Evolutionary conservation across 192 early-diverging fungal species (phyloP).

Genomic region (Coemansia sp.): DNA sequence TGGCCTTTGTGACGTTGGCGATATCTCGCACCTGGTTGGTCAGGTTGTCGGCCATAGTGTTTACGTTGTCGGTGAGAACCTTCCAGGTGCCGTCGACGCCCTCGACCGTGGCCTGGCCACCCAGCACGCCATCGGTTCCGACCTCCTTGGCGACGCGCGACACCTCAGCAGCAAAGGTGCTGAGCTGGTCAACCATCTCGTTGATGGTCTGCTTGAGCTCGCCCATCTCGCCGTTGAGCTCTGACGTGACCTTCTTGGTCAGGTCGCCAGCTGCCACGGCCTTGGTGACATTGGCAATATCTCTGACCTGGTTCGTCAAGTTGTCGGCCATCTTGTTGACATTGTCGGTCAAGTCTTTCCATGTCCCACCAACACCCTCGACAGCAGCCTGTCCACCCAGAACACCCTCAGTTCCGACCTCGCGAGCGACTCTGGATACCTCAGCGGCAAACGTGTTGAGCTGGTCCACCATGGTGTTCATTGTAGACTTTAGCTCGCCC

Average conservation of each 20-base stretch:
- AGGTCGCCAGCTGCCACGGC: slow-evolving; percentile 56
- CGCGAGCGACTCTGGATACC: slow-evolving; percentile 53
- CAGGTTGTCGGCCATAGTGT: slow-evolving; percentile 55
- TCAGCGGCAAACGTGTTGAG: slow-evolving; percentile 52
- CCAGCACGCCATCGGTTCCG: slow-evolving; percentile 56
- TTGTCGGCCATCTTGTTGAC: slow-evolving; percentile 61
- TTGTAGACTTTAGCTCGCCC: slow-evolving; percentile 56
- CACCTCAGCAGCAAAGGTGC: slow-evolving; percentile 54
- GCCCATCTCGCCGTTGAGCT: slow-evolving; percentile 48
- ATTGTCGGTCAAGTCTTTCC: slow-evolving; percentile 56
- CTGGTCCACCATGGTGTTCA: slow-evolving; percentile 62
- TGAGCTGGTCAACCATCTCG: slow-evolving; percentile 53
- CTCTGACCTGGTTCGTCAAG: slow-evolving; percentile 55
- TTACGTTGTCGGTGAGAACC: slow-evolving; percentile 56
- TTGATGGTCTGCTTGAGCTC: slow-evolving; percentile 55
- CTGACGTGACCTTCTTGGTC: slow-evolving; percentile 48
- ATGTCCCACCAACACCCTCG: slow-evolving; percentile 51
- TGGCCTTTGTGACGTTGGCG: slow-evolving; percentile 14
- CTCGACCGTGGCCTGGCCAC: slow-evolving; percentile 53
- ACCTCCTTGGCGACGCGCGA: slow-evolving; percentile 57
- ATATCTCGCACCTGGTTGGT: slow-evolving; percentile 56
- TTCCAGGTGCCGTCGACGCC: slow-evolving; percentile 57
- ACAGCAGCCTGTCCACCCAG: slow-evolving; percentile 53
- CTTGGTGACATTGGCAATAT: slow-evolving; percentile 54
- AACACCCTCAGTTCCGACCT: slow-evolving; percentile 59